Percentiles rank a stretch among this genome's conserved stretches.
These are phyloP conservation scores for Dioscorea cayenensis DNA, from an alignment of 116 monocot species.

Conservation along the genomic window DNA sequence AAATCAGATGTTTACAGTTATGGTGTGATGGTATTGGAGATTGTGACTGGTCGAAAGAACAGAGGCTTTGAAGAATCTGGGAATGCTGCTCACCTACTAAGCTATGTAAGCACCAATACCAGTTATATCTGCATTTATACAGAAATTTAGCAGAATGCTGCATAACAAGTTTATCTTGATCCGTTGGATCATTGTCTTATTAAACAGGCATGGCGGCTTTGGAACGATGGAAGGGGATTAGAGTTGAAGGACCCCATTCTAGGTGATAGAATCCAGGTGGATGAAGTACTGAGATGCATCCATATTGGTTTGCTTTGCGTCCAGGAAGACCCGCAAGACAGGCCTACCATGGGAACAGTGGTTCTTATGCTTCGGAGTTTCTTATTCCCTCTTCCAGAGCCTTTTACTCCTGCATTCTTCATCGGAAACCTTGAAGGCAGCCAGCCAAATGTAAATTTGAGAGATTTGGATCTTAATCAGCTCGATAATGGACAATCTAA, in stretches of 20 bases:
- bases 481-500: neutral
- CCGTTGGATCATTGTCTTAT: neutral
- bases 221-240: neutral
- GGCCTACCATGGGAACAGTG: constrained; percentile 13
- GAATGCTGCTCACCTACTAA: constrained; percentile 8
- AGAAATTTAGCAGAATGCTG: too few species aligned
- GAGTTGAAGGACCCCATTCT: constrained; percentile 7
- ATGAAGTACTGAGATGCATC: constrained; percentile 16
- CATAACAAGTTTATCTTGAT: neutral
- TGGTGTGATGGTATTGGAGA: constrained; percentile 22
- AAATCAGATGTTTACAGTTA: constrained; percentile 36
- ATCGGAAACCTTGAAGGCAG: neutral
- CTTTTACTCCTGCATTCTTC: constrained; percentile 9
- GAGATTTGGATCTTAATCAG: neutral
- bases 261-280: neutral
- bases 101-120: constrained; percentile 16
- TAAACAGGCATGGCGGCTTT: constrained; percentile 9
- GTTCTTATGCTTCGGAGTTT: constrained; percentile 20
- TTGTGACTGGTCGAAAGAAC: constrained; percentile 20
- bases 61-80: constrained; percentile 1
- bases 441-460: neutral
- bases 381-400: constrained; percentile 4
- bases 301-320: constrained; percentile 14
- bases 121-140: neutral
- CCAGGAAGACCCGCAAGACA: constrained; percentile 6